A percentile compares a stretch with the other conserved stretches of the same genome.
Conservation (phyloP, 495 filamentous ascomycete genomes). For the Apiosordaria backusii region DNA sequence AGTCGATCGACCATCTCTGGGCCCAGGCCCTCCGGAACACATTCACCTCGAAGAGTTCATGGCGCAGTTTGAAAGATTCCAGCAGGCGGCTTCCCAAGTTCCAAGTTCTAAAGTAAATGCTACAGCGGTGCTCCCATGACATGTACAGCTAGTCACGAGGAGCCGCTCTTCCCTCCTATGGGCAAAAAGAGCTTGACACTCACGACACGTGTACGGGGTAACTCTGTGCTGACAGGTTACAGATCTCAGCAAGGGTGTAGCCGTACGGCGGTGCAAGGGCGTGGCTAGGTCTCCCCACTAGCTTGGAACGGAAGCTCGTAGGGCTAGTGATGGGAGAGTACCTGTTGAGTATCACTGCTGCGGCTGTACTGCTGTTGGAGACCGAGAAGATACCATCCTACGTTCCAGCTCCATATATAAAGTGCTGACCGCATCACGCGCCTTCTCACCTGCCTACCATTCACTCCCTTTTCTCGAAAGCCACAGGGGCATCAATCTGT, state of each 20-base stretch:
- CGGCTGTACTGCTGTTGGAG: background rate
- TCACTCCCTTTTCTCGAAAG: background rate
- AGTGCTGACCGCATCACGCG: constrained; percentile 25
- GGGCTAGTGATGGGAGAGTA: background rate
- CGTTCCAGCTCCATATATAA: constrained; percentile 18
- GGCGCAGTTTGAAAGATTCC: background rate
- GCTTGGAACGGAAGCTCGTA: constrained; percentile 3
- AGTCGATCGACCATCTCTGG: background rate
- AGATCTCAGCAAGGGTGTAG: background rate
- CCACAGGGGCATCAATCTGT: constrained; percentile 1
- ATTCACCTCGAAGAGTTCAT: background rate
- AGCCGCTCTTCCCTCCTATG: background rate
- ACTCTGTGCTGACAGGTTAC: background rate
- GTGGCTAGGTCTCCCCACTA: background rate
- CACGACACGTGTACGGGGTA: background rate
- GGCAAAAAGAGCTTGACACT: background rate
- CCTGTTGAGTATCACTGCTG: background rate
- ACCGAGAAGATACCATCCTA: background rate
- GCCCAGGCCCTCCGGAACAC: background rate
- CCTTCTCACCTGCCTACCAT: constrained; percentile 4
- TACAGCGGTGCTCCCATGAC: background rate
- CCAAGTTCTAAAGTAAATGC: background rate
- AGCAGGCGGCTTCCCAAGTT: background rate
- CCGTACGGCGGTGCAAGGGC: constrained; percentile 1
- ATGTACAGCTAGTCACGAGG: background rate